Base-by-base conservation (phyloP, 805 yeast genomes). In the Sugiyamaella marilandica region DNA sequence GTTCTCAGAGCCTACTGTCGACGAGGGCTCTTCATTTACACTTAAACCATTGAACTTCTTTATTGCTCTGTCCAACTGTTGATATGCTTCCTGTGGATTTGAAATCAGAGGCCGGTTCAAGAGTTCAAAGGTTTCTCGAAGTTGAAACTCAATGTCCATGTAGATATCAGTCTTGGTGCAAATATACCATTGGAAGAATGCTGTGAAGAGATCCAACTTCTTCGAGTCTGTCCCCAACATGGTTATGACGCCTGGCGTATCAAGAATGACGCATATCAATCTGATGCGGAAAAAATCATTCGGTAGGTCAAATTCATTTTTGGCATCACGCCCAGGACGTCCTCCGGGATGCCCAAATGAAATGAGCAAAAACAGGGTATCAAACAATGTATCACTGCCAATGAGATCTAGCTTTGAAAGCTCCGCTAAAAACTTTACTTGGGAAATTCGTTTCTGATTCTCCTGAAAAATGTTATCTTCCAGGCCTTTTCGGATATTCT, bases 281-380 rank as follows among this genome's bases (percentile, higher is more conserved):
- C 81, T 81, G 35, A 88, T 71, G 53, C 96, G 74, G 67, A 88
- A 87, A 62, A 83, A 87, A 60, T 87, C 83, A 59, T 82, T 78
- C 0, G 84, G 82, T 10, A 70, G 70, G 68, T 90, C 97, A n/a
- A 76, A 49, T 14, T 70, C 76, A 31, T 74, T 70, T 2, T 63
- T 39, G 2, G 52, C 57, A 19, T 70, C 72, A 5, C 77, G 75
- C 9, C 62, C 67, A 1, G 95, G 91, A 48, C 76, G 76, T 50
- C 80, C 80, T 5, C 50, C 41, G 0, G 77, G 76, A 70, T 87
- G 84, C 0, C 95, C 96, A 65, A 71, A 79, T 41, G 83, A 79
- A 2, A 87, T 54, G 7, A 87, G 74, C 55, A 75, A 74, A 66
- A 76, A 84, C 11, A 83, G 56, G 2, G 84, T 63, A 43, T 80